Evolutionary conservation across 2,329 filamentous ascomycete genomes (phyloP), one percentile per base, ranked within the genome.

Genomic region (Fusarium azukiicola): DNA sequence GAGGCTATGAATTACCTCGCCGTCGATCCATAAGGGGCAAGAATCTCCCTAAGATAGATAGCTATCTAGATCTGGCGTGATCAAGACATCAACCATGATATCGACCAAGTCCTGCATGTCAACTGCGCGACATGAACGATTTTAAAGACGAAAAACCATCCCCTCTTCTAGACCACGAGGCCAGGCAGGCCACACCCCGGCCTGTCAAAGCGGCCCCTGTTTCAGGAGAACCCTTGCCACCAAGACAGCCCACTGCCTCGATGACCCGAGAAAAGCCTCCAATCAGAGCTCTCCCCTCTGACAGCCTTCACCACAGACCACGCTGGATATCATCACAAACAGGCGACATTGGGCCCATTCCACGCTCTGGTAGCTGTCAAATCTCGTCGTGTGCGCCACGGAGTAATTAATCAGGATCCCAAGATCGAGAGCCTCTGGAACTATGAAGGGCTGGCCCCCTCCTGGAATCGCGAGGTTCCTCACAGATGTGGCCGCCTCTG

Each of bases 301-400:
- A 64, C 36, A n/a, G 3, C 27, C 6, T 13, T 46, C 58, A 36
- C 44, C 40, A 61, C 27, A 42, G 40, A 50, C 36, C 69, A 71
- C 73, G 44, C 69, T 54, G 23, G 21, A 44, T 68, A 67, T 27
- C 32, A 42, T 42, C 46, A 58, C 42, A 69, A 77, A 75, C 75
- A 73, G 68, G 40, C 68, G 69, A 77, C 50, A 67, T 69, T 46
- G 63, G 27, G 63, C 73, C 71, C 75, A 75, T 67, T 61, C n/a
- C n/a, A 16, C 21, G 32, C 56, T n/a, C 21, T 21, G 23, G 50
- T 47, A 42, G 47, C 54, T 66, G 13, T 49, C 27, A 23, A 68
- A 52, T 56, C 74, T 36, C 23, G 13, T 71, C 11, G 36, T 44
- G 44, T 52, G 49, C 54, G 42, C 47, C 58, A 46, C 38, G 38